Base-by-base conservation (phyloP, 208 protist species). In the Naegleria fowleri region DNA sequence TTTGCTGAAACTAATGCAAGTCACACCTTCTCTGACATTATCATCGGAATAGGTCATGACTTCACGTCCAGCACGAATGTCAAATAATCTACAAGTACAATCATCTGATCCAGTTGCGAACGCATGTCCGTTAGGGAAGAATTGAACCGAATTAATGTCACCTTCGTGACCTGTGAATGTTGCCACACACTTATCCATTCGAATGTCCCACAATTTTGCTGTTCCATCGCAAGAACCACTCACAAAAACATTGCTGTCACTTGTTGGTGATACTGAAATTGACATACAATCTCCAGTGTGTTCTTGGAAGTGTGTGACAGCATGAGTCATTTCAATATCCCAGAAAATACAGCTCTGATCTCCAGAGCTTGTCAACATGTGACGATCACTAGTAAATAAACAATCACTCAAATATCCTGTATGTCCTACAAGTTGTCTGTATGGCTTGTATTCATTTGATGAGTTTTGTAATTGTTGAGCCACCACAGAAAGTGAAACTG, bases 101-200 rank as follows among this genome's bases (percentile, higher is more conserved):
- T 98, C 96, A 90, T 98, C 96, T 39, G 94, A 96, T 51, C 96
- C 96, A 39, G 96, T 97, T 29, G 86, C 95, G 91, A 96, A 96
- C 25, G 93, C 93, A n/a, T 93, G 43, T 38, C 95, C 96, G 83
- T 94, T 95, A 36, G 96, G 96, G 92, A 97, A 97, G 25, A 84
- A 93, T 40, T 94, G 90, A 83, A 97, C 95, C 6, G 95, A 79
- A 87, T 98, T 98, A 25, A 89, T 67, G 92, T 98, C 96, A 9
- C 90, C 91, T 51, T 96, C 94, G 91, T 98, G 96, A 67, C 96
- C 96, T 25, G 55, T 86, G 88, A 98, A 98, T 1, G 96, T 97
- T 55, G 95, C 94, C 9, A 95, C 91, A 88, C 93, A 96, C 87
- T 95, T 94, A 79, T 92, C 92, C 51, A 29, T 67, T 51, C 96